Conservation (phyloP, 208 protist species). For the Trichomonas gallinae region DNA sequence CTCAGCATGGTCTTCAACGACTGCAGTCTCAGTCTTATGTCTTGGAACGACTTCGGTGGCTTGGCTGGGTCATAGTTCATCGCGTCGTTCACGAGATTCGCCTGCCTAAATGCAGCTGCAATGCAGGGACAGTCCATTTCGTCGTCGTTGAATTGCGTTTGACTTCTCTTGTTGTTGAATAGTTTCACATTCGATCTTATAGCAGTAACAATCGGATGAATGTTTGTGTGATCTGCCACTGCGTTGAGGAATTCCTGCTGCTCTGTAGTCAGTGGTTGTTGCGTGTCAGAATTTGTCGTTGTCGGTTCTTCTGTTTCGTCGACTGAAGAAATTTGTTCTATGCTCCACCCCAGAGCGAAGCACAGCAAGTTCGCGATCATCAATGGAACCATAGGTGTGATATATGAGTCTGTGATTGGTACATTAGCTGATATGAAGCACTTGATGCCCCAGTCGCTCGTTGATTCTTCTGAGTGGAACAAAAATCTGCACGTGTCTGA, state of each 20-base stretch:
- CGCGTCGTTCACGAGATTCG: neutral
- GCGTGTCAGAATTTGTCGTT: neutral
- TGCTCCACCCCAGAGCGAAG: neutral
- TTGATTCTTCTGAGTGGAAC: neutral
- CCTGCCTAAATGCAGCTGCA: neutral
- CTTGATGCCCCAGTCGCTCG: neutral
- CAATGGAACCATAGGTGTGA: neutral
- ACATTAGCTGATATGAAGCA: neutral
- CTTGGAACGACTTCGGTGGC: neutral
- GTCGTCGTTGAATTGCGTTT: neutral
- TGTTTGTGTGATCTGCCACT: neutral
- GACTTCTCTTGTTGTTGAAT: neutral
- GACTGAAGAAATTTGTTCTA: neutral
- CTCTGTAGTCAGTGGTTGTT: neutral
- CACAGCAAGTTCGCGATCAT: neutral
- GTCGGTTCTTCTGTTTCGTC: neutral
- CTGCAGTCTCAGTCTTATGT: neutral
- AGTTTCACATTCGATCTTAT: neutral
- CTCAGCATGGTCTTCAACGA: neutral
- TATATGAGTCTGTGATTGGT: neutral
- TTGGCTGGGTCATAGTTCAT: neutral
- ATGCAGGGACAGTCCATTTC: neutral
- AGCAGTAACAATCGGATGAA: neutral
- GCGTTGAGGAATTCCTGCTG: neutral
- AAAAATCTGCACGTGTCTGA: neutral